A percentile compares a stretch with the other conserved stretches of the same genome.
Evolutionary conservation across 2,329 filamentous ascomycete genomes (phyloP).

Genomic region (Aspergillus neoniger): DNA sequence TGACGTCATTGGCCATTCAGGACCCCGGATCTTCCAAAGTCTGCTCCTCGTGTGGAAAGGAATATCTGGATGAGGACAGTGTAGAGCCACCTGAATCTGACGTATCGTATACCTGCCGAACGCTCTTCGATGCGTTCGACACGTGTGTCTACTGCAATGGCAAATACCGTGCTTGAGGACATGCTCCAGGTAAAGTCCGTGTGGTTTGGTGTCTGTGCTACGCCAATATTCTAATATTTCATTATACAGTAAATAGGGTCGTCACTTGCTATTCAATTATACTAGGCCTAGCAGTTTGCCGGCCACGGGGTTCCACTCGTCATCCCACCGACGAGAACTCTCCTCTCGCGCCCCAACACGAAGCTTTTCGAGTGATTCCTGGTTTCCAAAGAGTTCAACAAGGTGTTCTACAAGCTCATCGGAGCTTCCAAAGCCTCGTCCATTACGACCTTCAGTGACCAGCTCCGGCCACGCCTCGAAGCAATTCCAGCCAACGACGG

Average conservation of each 20-base stretch:
- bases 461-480: conserved; percentile 90
- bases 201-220: neutral
- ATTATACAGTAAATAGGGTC: neutral
- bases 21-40: conserved; percentile 55
- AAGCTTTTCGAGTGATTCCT: conserved; percentile 59
- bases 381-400: conserved; percentile 62
- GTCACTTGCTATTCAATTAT: neutral
- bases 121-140: conserved; percentile 36
- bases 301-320: conserved; percentile 86
- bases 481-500: conserved; percentile 80
- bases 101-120: conserved; percentile 24
- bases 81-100: conserved; percentile 24
- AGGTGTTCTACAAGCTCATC: conserved; percentile 66
- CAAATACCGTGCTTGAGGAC: conserved; percentile 32
- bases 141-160: conserved; percentile 39
- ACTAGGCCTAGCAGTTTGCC: conserved; percentile 65
- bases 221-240: neutral
- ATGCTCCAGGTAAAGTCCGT: neutral
- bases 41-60: conserved; percentile 55
- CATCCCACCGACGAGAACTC: conserved; percentile 78
- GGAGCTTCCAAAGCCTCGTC: conserved; percentile 76
- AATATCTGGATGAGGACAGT: conserved; percentile 51
- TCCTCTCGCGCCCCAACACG: conserved; percentile 72
- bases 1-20: conserved; percentile 59
- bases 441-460: conserved; percentile 84